Percentiles rank a stretch among this genome's conserved stretches.
These are phyloP conservation scores for Vaccinium vitisidaea DNA, from an alignment of 148 eudicot genomes.

Conservation along the genomic window DNA sequence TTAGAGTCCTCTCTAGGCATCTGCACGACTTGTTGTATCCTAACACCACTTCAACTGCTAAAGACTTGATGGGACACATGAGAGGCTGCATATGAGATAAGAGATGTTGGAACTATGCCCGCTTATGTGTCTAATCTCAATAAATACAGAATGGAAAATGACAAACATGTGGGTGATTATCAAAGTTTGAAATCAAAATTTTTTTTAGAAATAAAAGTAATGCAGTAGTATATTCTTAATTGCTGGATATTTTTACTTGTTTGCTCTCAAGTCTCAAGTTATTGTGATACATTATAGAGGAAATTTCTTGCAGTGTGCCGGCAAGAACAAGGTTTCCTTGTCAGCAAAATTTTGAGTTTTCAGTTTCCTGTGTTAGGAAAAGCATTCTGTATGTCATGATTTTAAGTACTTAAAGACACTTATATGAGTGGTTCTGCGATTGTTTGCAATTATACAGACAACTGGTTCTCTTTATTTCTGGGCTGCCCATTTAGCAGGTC, in stretches of 20 bases:
- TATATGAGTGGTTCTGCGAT: not conserved
- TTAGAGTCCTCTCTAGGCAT: too few relatives aligned
- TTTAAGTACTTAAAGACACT: not conserved
- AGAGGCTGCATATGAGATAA: too few relatives aligned
- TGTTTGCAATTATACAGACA: constrained; percentile 34
- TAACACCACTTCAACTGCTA: too few relatives aligned
- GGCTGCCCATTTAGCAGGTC: constrained; percentile 76
- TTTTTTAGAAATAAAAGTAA: too few relatives aligned
- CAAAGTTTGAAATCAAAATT: too few relatives aligned
- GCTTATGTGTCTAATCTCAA: too few relatives aligned
- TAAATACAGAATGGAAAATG: too few relatives aligned
- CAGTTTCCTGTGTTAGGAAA: not conserved
- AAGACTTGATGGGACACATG: too few relatives aligned
- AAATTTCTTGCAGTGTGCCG: not conserved
- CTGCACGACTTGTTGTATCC: too few relatives aligned
- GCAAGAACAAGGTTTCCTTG: not conserved
- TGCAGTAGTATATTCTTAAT: too few relatives aligned
- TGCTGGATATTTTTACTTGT: not conserved
- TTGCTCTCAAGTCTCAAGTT: not conserved
- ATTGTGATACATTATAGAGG: not conserved
- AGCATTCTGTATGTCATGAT: not conserved
- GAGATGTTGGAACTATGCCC: too few relatives aligned
- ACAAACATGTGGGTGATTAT: too few relatives aligned
- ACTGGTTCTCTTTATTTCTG: constrained; percentile 73
- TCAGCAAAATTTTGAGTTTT: not conserved